A percentile compares a stretch with the other conserved stretches of the same genome.
Conservation (phyloP, 2,329 filamentous ascomycete species). For the Epichloe sylvatica region DNA sequence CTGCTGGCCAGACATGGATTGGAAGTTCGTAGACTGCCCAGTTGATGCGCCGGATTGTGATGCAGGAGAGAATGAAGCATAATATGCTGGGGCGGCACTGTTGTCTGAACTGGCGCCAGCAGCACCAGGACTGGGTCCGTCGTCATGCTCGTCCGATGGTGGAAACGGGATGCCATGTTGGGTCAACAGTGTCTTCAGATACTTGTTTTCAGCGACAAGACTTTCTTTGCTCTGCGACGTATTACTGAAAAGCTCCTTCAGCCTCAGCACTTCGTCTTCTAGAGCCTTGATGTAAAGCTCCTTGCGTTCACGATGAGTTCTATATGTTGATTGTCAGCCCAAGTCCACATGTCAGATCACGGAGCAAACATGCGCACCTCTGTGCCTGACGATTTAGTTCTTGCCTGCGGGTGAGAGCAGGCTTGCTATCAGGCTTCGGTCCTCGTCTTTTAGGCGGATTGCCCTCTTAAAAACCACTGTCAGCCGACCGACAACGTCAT, state of each 20-base stretch:
- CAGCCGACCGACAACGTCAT: slow-evolving; percentile 1
- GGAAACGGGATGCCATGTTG: slow-evolving; percentile 36
- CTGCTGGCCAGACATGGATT: slow-evolving; percentile 19
- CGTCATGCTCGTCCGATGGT: slow-evolving; percentile 20
- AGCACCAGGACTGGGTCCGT: slow-evolving; percentile 32
- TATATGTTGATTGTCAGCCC: slow-evolving; percentile 20
- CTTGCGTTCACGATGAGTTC: slow-evolving; percentile 92
- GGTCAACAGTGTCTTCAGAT: slow-evolving; percentile 45
- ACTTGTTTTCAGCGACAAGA: slow-evolving; percentile 64
- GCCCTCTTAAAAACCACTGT: slow-evolving; percentile 44
- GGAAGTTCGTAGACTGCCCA: slow-evolving; percentile 12
- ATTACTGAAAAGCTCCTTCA: slow-evolving; percentile 72
- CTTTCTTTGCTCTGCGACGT: slow-evolving; percentile 63
- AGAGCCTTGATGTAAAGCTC: slow-evolving; percentile 91
- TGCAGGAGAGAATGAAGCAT: slow-evolving; percentile 28
- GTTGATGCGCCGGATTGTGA: slow-evolving; percentile 29
- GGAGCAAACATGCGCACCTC: slow-evolving; percentile 44
- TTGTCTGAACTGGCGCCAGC: slow-evolving; percentile 41
- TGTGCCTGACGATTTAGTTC: slow-evolving; percentile 93
- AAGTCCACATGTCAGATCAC: not conserved
- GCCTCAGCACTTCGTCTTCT: slow-evolving; percentile 76
- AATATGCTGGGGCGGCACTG: slow-evolving; percentile 41
- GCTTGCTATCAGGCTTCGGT: slow-evolving; percentile 92
- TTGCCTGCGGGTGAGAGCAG: slow-evolving; percentile 78
- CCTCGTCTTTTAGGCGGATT: slow-evolving; percentile 78